Evolutionary conservation across 352 stramenopile species (phyloP).

Genomic region (Pythium oligandrum): DNA sequence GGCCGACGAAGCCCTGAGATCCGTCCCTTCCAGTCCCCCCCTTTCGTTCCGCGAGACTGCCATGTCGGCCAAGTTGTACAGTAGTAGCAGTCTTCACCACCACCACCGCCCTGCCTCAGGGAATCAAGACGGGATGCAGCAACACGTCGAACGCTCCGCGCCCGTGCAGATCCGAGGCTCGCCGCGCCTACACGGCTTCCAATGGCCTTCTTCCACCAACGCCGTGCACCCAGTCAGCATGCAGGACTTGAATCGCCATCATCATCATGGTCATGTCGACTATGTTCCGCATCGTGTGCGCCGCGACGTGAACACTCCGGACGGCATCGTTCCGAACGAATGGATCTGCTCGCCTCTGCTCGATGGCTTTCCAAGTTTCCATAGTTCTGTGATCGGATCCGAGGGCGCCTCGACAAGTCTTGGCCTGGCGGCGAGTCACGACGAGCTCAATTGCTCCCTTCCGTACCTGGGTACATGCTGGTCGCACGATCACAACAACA

Average conservation of each 20-base stretch:
- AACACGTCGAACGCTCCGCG: background rate
- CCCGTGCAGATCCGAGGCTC: background rate
- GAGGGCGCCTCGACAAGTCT: constrained; percentile 4
- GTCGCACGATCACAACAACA: constrained; percentile 12
- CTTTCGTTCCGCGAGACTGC: background rate
- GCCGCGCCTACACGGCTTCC: background rate
- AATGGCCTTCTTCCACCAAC: background rate
- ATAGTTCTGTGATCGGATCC: constrained; percentile 10
- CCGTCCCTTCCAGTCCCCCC: constrained; percentile 2
- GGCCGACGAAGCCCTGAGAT: constrained; percentile 1
- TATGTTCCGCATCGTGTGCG: background rate
- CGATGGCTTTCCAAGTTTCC: constrained; percentile 18
- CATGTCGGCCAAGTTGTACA: too few species aligned
- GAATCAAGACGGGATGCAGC: too few species aligned
- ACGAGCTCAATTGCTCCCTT: constrained; percentile 10
- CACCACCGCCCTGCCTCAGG: too few species aligned
- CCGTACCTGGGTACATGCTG: constrained; percentile 18
- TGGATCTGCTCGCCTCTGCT: constrained; percentile 20
- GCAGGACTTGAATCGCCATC: too few species aligned
- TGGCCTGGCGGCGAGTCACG: background rate
- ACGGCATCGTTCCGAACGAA: constrained; percentile 11
- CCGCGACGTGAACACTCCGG: background rate
- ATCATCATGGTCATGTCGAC: background rate
- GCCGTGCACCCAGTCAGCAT: background rate
- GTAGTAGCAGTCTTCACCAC: too few species aligned